These are phyloP conservation scores for Parathielavia appendiculata DNA, from an alignment of 495 filamentous ascomycete genomes.

Conservation along the genomic window DNA sequence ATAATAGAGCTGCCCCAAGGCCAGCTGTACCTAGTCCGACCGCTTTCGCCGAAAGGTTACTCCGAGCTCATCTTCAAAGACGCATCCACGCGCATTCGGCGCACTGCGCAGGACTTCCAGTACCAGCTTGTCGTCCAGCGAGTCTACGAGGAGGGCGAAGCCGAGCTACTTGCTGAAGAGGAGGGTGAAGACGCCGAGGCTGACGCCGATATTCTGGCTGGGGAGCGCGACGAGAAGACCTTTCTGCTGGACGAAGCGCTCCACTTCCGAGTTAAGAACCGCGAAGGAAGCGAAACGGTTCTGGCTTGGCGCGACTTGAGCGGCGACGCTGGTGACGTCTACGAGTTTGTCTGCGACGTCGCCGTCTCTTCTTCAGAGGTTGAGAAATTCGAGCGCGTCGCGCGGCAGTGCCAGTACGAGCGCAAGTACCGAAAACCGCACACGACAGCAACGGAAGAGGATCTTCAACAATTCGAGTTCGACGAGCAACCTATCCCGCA, in stretches of 20 bases:
- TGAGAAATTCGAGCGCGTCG: slow-evolving; percentile 73
- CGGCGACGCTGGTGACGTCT: slow-evolving; percentile 88
- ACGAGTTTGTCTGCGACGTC: slow-evolving; percentile 90
- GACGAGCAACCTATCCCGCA: slow-evolving; percentile 70
- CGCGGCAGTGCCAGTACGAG: slow-evolving; percentile 94
- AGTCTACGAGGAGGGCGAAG: slow-evolving; percentile 96
- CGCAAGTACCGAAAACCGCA: slow-evolving; percentile 77
- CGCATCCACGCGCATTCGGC: slow-evolving; percentile 82
- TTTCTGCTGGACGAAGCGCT: slow-evolving; percentile 89
- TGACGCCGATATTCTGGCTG: slow-evolving; percentile 57
- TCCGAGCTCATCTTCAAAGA: slow-evolving; percentile 99
- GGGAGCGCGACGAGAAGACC: slow-evolving; percentile 91
- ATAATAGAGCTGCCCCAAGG: slow-evolving; percentile 93
- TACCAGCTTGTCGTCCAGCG: slow-evolving; percentile 95
- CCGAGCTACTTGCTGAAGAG: slow-evolving; percentile 77
- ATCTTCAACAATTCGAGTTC: slow-evolving; percentile 77
- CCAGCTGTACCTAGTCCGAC: slow-evolving; percentile 94
- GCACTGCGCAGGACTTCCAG: slow-evolving; percentile 89
- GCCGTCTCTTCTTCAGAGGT: slow-evolving; percentile 65
- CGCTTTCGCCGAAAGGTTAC: slow-evolving; percentile 90
- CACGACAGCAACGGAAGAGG: slow-evolving; percentile 73
- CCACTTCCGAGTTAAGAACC: slow-evolving; percentile 77
- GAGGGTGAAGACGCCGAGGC: slow-evolving; percentile 70
- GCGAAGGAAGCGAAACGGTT: slow-evolving; percentile 72
- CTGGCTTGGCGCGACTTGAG: slow-evolving; percentile 93